phyloP scores from a whole-genome alignment of 2,329 filamentous ascomycete genomes.

The Pseudogymnoascus sp. region DNA sequence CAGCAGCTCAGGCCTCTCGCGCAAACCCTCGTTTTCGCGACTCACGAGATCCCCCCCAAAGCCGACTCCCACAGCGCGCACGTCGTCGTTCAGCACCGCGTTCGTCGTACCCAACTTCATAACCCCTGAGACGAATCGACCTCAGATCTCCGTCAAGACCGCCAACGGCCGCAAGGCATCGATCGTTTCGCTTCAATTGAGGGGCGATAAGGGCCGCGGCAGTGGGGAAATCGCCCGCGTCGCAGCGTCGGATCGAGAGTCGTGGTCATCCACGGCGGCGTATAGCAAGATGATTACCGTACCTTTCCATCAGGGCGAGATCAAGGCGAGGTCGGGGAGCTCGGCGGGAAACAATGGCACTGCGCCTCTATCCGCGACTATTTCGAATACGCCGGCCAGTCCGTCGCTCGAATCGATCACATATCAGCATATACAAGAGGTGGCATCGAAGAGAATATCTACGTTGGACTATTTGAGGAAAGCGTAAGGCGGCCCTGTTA shows the following conservation, averaged over 20 bases:
- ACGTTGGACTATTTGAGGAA: conserved; percentile 90
- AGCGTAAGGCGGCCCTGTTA: conserved; percentile 54
- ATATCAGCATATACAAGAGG: conserved; percentile 67
- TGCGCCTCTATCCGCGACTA: neutral
- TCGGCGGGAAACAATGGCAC: neutral
- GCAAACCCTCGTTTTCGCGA: conserved; percentile 46
- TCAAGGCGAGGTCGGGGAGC: conserved; percentile 18
- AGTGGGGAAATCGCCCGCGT: neutral
- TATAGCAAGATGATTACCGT: conserved; percentile 7
- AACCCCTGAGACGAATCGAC: neutral
- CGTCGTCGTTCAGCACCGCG: neutral
- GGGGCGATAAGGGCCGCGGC: conserved; percentile 2
- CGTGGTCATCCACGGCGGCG: conserved; percentile 5
- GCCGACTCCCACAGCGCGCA: conserved; percentile 17
- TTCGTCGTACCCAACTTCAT: neutral
- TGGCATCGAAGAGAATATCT: conserved; percentile 85
- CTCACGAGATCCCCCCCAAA: conserved; percentile 27
- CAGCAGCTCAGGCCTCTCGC: conserved; percentile 47
- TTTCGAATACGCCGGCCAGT: conserved; percentile 20
- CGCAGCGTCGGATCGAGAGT: neutral
- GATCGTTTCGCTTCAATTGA: neutral
- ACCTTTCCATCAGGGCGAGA: neutral
- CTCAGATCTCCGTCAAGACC: neutral
- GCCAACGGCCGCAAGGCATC: conserved; percentile 7
- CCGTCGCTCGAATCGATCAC: conserved; percentile 30